Conservation (phyloP, 192 early-diverging fungal species). For the Linnemannia schmuckeri region DNA sequence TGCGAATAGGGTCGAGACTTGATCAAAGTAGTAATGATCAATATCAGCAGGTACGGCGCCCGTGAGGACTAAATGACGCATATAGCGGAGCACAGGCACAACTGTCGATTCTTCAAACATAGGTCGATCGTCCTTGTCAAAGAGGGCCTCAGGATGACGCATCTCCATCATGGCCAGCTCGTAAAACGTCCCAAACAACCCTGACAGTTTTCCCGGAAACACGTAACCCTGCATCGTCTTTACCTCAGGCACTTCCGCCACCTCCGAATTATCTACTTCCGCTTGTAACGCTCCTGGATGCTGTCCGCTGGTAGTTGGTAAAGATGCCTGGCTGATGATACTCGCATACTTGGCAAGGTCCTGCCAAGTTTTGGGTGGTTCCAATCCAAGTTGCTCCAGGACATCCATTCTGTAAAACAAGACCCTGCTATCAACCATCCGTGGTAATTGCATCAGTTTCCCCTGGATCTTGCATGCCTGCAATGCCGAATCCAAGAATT, state of each 20-base stretch:
- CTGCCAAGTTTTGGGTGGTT: slow-evolving; percentile 21
- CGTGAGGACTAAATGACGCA: slow-evolving; percentile 10
- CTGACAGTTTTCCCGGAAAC: slow-evolving; percentile 46
- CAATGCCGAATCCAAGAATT: slow-evolving; percentile 32
- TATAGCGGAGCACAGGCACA: slow-evolving; percentile 17
- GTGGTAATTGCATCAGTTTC: slow-evolving; percentile 32
- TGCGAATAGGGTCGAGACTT: slow-evolving; percentile 35
- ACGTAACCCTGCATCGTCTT: slow-evolving; percentile 29
- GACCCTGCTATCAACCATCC: slow-evolving; percentile 47
- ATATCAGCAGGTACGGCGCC: slow-evolving; percentile 35
- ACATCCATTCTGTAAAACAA: slow-evolving; percentile 34
- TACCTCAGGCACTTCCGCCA: background rate
- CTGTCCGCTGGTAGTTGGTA: background rate
- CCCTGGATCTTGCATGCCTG: slow-evolving; percentile 34
- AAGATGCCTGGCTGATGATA: background rate
- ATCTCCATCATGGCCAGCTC: slow-evolving; percentile 51
- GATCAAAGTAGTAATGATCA: slow-evolving; percentile 41
- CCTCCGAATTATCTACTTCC: background rate
- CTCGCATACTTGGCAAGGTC: slow-evolving; percentile 17
- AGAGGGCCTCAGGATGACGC: slow-evolving; percentile 12
- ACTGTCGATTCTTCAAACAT: slow-evolving; percentile 33
- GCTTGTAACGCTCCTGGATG: background rate
- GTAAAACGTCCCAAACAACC: slow-evolving; percentile 46
- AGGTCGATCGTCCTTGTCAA: slow-evolving; percentile 18
- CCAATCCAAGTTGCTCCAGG: slow-evolving; percentile 17